Evolutionary conservation across 1,139 yeast genomes (phyloP).

Genomic region (Suhomyces bribrorum): DNA sequence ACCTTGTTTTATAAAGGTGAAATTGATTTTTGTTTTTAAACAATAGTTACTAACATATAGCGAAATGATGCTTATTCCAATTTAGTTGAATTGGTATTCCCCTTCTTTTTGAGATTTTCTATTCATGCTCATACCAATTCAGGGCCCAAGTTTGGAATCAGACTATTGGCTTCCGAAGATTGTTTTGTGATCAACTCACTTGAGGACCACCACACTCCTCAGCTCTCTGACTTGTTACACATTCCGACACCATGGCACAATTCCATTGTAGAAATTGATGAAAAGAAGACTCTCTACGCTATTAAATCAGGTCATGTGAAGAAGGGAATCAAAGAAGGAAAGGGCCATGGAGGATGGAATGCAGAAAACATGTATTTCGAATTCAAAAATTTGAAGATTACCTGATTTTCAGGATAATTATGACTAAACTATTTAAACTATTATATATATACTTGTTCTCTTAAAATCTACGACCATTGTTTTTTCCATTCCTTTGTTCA

Average conservation of each 20-base stretch:
- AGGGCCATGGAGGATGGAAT: slow-evolving; percentile 30
- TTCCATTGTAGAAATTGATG: slow-evolving; percentile 47
- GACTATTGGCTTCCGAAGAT: slow-evolving; percentile 43
- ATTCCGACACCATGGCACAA: slow-evolving; percentile 73
- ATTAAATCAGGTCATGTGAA: slow-evolving; percentile 30
- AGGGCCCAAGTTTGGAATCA: slow-evolving; percentile 62
- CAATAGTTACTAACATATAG: slow-evolving; percentile 18
- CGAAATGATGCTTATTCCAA: slow-evolving; percentile 67
- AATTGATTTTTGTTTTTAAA: not conserved
- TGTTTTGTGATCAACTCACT: slow-evolving; percentile 41
- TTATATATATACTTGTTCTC: too few species aligned
- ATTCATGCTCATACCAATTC: slow-evolving; percentile 60
- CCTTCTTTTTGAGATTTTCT: slow-evolving; percentile 58
- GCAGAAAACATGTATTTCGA: slow-evolving; percentile 15
- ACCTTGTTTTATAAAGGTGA: not conserved
- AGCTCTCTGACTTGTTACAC: slow-evolving; percentile 50
- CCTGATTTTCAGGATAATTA: too few species aligned
- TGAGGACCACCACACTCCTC: slow-evolving; percentile 30
- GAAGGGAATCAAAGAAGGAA: slow-evolving; percentile 26
- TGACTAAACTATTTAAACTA: too few species aligned
- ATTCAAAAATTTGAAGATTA: slow-evolving; percentile 11
- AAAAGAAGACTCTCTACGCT: slow-evolving; percentile 26
- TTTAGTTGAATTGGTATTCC: slow-evolving; percentile 58
- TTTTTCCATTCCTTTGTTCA: too few species aligned
- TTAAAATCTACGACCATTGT: too few species aligned